Evolutionary conservation across 2,329 filamentous ascomycete species (phyloP), one percentile per base, ranked within the genome.

Genomic region (Ceratocystis alfenasii): DNA sequence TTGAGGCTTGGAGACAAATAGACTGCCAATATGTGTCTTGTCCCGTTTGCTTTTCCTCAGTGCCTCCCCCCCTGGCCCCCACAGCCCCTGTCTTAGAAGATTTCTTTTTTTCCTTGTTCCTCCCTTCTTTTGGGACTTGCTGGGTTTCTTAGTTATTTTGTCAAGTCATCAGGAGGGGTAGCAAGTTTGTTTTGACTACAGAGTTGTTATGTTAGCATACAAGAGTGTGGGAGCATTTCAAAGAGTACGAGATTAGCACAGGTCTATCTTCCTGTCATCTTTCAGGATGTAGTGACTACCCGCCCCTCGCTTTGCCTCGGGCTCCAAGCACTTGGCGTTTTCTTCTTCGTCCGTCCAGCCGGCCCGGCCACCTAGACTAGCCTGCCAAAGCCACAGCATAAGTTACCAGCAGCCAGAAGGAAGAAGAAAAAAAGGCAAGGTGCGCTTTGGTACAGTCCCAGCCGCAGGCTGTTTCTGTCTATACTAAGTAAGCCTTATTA

Each of bases 151-250:
- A 2, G 30, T 60, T 36, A 22, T 59, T 59, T 10, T 59, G 28
- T 30, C 33, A 33, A 33, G 55, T 59, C 28, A 33, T 33, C 6
- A 17, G 33, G 33, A 10, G 7, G 55, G 25, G 28, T 59, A 59
- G 28, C 55, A 59, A 8, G 25, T 59, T 59, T 59, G 55, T 59
- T 59, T 59, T 6, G 28, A 33, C 55, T 33, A 57, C 53, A 57
- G 36, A 12, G 10, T 41, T 41, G 36, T 1, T 15, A 41, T 12
- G 36, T 12, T 41, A 3, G 36, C 12, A 10, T 41, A 12, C 36
- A 41, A 41, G 36, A 41, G 36, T 3, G 36, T 41, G 36, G 1
- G 36, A 12, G 36, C 4, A 15, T 12, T 41, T 41, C 3, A 12
- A 41, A 41, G 10, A 41, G 8, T 53, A 50, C 25, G 8, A n/a